Percentiles rank a stretch among this genome's conserved stretches.
Evolutionary conservation across 164 flowering plant genomes (phyloP).

Genomic region (Annona squamosa): DNA sequence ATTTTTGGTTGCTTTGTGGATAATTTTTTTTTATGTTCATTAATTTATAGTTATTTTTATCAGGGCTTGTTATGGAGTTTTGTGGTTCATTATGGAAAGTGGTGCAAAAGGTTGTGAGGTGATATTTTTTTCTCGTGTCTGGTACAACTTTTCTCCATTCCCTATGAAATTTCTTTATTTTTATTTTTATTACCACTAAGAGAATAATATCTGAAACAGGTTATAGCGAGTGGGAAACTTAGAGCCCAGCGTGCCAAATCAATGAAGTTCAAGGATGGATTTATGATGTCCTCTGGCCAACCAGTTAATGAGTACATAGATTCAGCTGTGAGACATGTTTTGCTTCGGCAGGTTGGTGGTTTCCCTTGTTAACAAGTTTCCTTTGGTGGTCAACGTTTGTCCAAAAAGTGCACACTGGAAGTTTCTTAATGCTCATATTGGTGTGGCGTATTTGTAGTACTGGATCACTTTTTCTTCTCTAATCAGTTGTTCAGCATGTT

Average conservation of each 20-base stretch:
- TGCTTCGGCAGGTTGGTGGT: constrained; percentile 23
- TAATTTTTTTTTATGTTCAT: too few relatives aligned
- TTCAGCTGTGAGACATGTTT: constrained; percentile 26
- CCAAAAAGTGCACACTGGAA: too few relatives aligned
- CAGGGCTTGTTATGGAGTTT: constrained; percentile 39
- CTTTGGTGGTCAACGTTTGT: too few relatives aligned
- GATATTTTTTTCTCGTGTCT: not conserved
- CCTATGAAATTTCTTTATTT: not conserved
- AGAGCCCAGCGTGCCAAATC: constrained; percentile 26
- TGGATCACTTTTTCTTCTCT: too few relatives aligned
- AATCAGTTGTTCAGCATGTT: too few relatives aligned
- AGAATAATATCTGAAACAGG: constrained; percentile 6
- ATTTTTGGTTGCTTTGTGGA: too few relatives aligned
- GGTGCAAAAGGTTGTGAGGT: constrained; percentile 40
- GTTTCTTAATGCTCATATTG: too few relatives aligned
- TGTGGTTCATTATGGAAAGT: constrained; percentile 34
- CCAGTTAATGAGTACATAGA: constrained; percentile 29
- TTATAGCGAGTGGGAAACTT: constrained; percentile 32
- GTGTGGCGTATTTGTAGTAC: too few relatives aligned
- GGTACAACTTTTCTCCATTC: not conserved
- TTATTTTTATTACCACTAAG: too few relatives aligned
- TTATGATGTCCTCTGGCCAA: constrained; percentile 32
- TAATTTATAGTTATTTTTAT: not conserved
- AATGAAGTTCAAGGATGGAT: constrained; percentile 31
- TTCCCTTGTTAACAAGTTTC: not conserved